These are phyloP conservation scores for Thelonectria discophora DNA, from an alignment of 2,329 filamentous ascomycete species.

Conservation along the genomic window DNA sequence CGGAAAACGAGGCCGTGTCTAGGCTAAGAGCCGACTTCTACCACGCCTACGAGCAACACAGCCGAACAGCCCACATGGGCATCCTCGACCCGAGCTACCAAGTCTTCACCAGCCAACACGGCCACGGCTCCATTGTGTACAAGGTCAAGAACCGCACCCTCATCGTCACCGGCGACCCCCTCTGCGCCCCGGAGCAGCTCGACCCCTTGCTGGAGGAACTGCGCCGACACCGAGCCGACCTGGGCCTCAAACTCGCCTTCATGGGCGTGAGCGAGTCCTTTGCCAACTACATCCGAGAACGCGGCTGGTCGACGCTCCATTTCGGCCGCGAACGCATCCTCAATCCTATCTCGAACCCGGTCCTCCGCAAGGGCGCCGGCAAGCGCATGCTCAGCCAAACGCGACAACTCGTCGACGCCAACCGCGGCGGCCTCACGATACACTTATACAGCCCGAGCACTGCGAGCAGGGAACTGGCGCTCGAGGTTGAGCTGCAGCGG, in stretches of 20 bases:
- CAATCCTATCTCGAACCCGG: slow-evolving; percentile 31
- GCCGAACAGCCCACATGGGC: slow-evolving; percentile 36
- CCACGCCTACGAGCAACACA: slow-evolving; percentile 26
- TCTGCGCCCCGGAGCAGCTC: slow-evolving; percentile 25
- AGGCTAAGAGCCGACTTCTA: neutral
- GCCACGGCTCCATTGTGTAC: slow-evolving; percentile 32
- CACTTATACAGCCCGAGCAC: slow-evolving; percentile 19
- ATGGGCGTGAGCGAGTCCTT: slow-evolving; percentile 32
- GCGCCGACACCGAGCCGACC: slow-evolving; percentile 18
- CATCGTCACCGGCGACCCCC: slow-evolving; percentile 33
- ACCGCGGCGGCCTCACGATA: slow-evolving; percentile 26
- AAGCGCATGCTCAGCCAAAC: slow-evolving; percentile 36
- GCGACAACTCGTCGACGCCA: slow-evolving; percentile 32
- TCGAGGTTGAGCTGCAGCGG: slow-evolving; percentile 28
- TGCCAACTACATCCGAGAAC: slow-evolving; percentile 15
- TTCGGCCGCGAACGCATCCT: slow-evolving; percentile 33
- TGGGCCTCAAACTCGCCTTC: slow-evolving; percentile 29
- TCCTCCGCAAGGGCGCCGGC: slow-evolving; percentile 28
- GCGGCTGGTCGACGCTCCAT: slow-evolving; percentile 29
- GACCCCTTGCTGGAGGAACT: slow-evolving; percentile 28
- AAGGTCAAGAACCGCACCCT: slow-evolving; percentile 27
- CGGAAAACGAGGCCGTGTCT: neutral
- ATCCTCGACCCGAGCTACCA: slow-evolving; percentile 35
- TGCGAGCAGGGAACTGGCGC: slow-evolving; percentile 18
- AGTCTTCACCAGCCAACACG: slow-evolving; percentile 29